A percentile compares a stretch with the other conserved stretches of the same genome.
phyloP scores from a whole-genome alignment of 139 green algal genomes.

The Picochlorum sp. region DNA sequence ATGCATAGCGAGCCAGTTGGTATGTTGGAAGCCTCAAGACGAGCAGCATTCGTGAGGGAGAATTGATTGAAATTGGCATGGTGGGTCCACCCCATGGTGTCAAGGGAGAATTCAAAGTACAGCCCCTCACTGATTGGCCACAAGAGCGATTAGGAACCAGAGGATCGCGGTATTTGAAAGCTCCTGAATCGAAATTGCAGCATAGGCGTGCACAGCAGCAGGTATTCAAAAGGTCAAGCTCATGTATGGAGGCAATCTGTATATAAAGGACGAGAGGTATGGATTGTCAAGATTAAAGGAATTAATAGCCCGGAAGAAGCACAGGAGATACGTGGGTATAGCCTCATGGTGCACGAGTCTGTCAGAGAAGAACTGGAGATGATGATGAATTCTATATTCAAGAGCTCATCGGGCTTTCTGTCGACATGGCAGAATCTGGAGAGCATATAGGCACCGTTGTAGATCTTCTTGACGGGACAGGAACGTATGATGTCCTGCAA shows the following conservation, averaged over 20 bases:
- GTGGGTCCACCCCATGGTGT: constrained; percentile 38
- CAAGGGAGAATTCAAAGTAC: constrained; percentile 40
- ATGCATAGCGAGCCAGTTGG: too few species aligned
- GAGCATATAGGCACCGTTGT: constrained; percentile 25
- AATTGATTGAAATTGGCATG: constrained; percentile 36
- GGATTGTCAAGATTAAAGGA: constrained; percentile 39
- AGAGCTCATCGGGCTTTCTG: constrained; percentile 27
- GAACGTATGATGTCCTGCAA: constrained; percentile 36
- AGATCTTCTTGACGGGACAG: constrained; percentile 39
- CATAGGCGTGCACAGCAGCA: constrained; percentile 1
- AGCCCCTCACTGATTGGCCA: constrained; percentile 43
- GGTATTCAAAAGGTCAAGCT: constrained; percentile 12
- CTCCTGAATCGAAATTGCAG: constrained; percentile 18
- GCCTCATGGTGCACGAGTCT: constrained; percentile 23
- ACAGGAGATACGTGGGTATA: constrained; percentile 21
- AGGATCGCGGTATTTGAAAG: constrained; percentile 24
- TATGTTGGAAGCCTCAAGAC: not conserved
- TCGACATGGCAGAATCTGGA: constrained; percentile 17
- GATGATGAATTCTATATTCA: constrained; percentile 51
- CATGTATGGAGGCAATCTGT: constrained; percentile 21
- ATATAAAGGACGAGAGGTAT: constrained; percentile 31
- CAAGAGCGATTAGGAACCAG: constrained; percentile 31
- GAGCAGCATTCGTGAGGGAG: not conserved
- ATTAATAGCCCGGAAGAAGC: constrained; percentile 30
- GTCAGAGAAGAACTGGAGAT: constrained; percentile 25